Evolutionary conservation across 768 basidiomycete species (phyloP).

Genomic region (Termitomyces sp.): DNA sequence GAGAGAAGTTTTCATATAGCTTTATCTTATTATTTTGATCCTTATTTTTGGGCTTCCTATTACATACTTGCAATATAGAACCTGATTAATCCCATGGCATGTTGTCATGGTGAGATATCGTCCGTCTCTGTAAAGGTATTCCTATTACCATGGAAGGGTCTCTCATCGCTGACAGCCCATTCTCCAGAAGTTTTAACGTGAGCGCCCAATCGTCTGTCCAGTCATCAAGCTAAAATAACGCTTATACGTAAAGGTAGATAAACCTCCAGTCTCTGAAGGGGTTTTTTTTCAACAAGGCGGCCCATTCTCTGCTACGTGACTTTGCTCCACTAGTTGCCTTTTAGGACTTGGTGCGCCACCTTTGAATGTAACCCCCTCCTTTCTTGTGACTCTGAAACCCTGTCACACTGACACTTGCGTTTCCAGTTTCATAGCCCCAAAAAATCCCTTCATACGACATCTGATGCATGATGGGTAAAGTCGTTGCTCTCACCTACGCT

Average conservation of each 20-base stretch:
- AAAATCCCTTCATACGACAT: too few relatives aligned
- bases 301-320: background rate
- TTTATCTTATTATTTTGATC: background rate
- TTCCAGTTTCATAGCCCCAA: background rate
- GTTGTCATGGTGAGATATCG: background rate
- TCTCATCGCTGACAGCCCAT: background rate
- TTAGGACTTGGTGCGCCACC: background rate
- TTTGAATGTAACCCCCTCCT: too few relatives aligned
- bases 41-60: background rate
- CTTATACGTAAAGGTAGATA: background rate
- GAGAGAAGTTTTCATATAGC: background rate
- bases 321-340: background rate
- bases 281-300: too few relatives aligned
- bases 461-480: background rate
- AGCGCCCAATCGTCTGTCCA: background rate
- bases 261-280: background rate
- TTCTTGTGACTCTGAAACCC: background rate
- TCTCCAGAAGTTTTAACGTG: background rate
- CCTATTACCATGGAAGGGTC: background rate
- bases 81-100: background rate
- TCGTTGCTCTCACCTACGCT: background rate
- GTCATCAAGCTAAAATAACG: background rate
- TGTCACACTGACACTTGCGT: background rate
- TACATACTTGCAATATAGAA: background rate
- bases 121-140: background rate